Percentiles rank a stretch among this genome's conserved stretches.
Evolutionary conservation across 2,329 filamentous ascomycete species (phyloP).

Genomic region (Rhytidhysteron rufulum): DNA sequence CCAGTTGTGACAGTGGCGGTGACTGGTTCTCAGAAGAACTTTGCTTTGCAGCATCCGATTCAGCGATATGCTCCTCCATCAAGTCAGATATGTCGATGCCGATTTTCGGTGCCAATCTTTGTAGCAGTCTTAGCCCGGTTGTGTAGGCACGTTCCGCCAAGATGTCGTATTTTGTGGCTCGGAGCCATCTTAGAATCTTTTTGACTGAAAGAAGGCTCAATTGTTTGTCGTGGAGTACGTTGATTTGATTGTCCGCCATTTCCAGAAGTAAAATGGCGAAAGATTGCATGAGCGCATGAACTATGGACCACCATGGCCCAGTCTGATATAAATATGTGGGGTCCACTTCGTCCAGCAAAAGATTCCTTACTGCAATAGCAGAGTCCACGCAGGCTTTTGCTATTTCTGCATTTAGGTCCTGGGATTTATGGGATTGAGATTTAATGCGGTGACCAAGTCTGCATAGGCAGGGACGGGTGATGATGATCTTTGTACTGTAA

Average conservation of each 20-base stretch:
- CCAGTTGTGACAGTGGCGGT: too few relatives aligned
- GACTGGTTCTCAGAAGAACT: not conserved
- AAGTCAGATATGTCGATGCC: conserved; percentile 12
- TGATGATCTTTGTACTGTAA: conserved; percentile 32
- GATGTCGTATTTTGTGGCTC: conserved; percentile 20
- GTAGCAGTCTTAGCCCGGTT: conserved; percentile 14
- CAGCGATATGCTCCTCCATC: conserved; percentile 10
- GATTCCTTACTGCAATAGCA: conserved; percentile 26
- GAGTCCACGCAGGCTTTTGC: conserved; percentile 31
- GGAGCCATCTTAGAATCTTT: conserved; percentile 32
- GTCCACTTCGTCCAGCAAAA: conserved; percentile 28
- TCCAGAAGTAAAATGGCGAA: conserved; percentile 35
- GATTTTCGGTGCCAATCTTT: conserved; percentile 10
- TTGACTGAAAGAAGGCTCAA: conserved; percentile 22
- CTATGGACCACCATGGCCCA: conserved; percentile 38
- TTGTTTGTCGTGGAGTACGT: conserved; percentile 19
- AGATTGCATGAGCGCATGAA: conserved; percentile 40
- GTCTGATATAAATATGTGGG: conserved; percentile 16
- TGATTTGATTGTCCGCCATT: conserved; percentile 23
- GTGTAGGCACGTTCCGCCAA: conserved; percentile 30
- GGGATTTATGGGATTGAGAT: conserved; percentile 25
- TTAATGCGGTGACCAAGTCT: conserved; percentile 27
- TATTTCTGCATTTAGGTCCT: conserved; percentile 26
- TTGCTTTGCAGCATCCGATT: not conserved
- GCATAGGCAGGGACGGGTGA: conserved; percentile 38